phyloP scores from a whole-genome alignment of 2,329 filamentous ascomycete species.

The Venturia carpophila region DNA sequence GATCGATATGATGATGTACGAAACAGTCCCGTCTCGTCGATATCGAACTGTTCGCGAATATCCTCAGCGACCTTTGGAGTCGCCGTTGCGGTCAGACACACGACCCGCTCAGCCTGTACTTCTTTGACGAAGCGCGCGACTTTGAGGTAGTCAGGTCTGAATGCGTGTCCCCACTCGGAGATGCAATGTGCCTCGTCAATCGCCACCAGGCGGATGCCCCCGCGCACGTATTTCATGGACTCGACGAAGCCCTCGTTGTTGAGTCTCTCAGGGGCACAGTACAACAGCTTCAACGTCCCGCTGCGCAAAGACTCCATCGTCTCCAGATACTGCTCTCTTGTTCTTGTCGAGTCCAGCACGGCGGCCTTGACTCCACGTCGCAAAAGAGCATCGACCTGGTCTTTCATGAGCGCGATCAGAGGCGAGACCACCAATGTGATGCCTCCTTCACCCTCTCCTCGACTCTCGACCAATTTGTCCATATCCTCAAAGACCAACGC shows the following conservation, averaged over 20 bases:
- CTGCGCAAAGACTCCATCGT: constrained; percentile 41
- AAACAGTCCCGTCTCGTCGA: constrained; percentile 46
- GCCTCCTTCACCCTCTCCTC: constrained; percentile 62
- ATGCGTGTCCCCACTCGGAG: constrained; percentile 96
- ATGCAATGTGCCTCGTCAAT: constrained; percentile 97
- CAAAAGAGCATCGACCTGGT: constrained; percentile 77
- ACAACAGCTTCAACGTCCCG: constrained; percentile 47
- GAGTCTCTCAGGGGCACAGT: constrained; percentile 52
- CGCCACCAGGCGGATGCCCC: constrained; percentile 77
- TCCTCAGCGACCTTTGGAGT: constrained; percentile 72
- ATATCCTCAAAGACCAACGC: constrained; percentile 37
- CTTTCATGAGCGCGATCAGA: constrained; percentile 84
- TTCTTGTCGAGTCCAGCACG: constrained; percentile 50
- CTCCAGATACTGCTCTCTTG: constrained; percentile 32
- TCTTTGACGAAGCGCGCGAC: constrained; percentile 74
- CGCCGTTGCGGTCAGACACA: constrained; percentile 87
- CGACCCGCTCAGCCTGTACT: constrained; percentile 80
- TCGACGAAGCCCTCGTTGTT: constrained; percentile 55
- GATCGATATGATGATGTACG: constrained; percentile 52
- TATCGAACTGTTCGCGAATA: constrained; percentile 63
- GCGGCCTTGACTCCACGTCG: constrained; percentile 46
- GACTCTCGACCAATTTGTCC: constrained; percentile 53
- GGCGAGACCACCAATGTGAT: constrained; percentile 89
- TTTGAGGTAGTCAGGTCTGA: constrained; percentile 63
- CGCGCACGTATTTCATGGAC: constrained; percentile 59